Percentiles rank a stretch among this genome's conserved stretches.
Conservation (phyloP, 225 moss, liverwort and hornwort species). For the Antitrichia curtipendula region DNA sequence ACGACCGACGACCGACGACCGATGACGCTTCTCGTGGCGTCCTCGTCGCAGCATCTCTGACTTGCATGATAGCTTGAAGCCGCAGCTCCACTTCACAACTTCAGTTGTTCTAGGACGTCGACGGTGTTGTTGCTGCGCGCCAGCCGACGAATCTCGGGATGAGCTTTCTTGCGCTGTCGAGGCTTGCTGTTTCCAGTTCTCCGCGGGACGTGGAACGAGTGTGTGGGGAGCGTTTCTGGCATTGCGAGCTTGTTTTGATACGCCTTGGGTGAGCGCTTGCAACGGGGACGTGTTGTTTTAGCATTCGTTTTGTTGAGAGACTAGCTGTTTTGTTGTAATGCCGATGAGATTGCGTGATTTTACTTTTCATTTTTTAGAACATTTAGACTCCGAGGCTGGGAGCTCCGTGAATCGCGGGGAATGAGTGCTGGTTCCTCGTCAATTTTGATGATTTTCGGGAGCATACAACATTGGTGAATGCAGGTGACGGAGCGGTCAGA, state of each 20-base stretch:
- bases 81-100: background rate
- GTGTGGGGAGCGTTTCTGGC: background rate
- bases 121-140: background rate
- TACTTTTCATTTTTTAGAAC: background rate
- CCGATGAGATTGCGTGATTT: background rate
- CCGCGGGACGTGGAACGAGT: background rate
- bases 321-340: background rate
- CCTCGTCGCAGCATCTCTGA: slow-evolving; percentile 1
- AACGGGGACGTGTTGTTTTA: background rate
- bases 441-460: background rate
- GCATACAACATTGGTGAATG: background rate
- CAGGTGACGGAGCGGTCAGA: background rate
- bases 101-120: background rate
- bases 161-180: background rate
- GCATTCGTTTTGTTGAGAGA: background rate
- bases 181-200: background rate
- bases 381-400: background rate
- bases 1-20: background rate
- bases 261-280: background rate
- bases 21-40: background rate
- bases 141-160: background rate
- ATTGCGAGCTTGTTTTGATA: background rate
- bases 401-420: background rate
- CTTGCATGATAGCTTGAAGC: background rate
- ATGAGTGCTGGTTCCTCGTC: background rate